phyloP scores from a whole-genome alignment of 2,329 filamentous ascomycete species.

The Paecilomyces sp. region DNA sequence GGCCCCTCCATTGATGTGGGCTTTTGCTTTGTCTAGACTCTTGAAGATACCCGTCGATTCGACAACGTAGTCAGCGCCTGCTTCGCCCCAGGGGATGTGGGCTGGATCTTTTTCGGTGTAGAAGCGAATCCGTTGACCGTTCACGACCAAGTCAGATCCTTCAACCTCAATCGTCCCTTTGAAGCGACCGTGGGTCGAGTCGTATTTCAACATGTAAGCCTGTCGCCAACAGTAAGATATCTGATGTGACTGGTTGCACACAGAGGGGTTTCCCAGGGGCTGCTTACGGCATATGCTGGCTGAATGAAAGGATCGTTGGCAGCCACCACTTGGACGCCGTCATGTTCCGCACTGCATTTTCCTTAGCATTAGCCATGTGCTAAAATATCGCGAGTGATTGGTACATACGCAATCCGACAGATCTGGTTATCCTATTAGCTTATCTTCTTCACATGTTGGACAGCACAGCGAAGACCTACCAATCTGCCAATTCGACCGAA shows the following conservation, averaged over 20 bases:
- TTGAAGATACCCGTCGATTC: slow-evolving; percentile 99
- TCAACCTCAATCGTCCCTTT: slow-evolving; percentile 72
- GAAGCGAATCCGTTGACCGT: slow-evolving; percentile 92
- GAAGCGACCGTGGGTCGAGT: slow-evolving; percentile 84
- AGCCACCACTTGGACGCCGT: slow-evolving; percentile 77
- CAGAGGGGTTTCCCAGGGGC: neutral
- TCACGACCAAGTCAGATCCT: slow-evolving; percentile 65
- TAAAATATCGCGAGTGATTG: neutral
- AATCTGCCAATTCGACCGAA: slow-evolving; percentile 94
- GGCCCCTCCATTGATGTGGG: slow-evolving; percentile 91
- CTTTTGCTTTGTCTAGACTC: slow-evolving; percentile 90
- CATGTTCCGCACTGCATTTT: slow-evolving; percentile 61
- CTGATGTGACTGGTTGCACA: neutral
- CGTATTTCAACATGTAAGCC: slow-evolving; percentile 97
- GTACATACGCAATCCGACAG: neutral
- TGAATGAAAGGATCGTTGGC: slow-evolving; percentile 97
- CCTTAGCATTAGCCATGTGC: slow-evolving; percentile 6
- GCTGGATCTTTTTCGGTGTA: slow-evolving; percentile 87
- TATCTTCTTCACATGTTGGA: neutral
- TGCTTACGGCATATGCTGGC: slow-evolving; percentile 71
- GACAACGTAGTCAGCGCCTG: slow-evolving; percentile 86
- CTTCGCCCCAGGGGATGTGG: slow-evolving; percentile 81
- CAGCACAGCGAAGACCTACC: slow-evolving; percentile 21
- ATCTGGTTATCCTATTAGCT: neutral
- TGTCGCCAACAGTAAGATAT: slow-evolving; percentile 25